These are phyloP conservation scores for Solanum clarkiae DNA, from an alignment of 257 asterid species.

Conservation along the genomic window DNA sequence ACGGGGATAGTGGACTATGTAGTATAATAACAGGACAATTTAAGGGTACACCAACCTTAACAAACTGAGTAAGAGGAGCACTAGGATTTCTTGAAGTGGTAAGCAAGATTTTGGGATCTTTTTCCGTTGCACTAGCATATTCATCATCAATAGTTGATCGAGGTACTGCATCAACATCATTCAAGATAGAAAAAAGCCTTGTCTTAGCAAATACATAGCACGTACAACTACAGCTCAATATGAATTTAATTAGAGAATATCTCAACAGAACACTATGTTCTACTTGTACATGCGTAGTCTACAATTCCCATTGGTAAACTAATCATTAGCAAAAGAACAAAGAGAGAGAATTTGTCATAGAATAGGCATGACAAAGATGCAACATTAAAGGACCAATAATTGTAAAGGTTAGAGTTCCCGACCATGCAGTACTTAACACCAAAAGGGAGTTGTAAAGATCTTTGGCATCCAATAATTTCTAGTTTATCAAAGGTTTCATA, in stretches of 20 bases:
- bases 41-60: slow-evolving; percentile 39
- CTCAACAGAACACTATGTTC: not conserved
- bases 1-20: not conserved
- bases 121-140: slow-evolving; percentile 64
- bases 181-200: not conserved
- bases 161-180: slow-evolving; percentile 38
- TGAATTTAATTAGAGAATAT: not conserved
- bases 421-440: not conserved
- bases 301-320: not conserved
- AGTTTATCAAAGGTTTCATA: not conserved
- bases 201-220: not conserved
- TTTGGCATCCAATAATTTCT: not conserved
- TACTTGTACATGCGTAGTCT: not conserved
- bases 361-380: not conserved
- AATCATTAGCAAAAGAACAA: not conserved
- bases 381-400: not conserved
- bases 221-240: not conserved
- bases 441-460: not conserved
- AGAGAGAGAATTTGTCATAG: not conserved
- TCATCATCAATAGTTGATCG: slow-evolving; percentile 86
- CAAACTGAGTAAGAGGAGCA: slow-evolving; percentile 94
- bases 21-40: not conserved
- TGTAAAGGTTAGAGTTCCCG: not conserved
- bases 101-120: slow-evolving; percentile 82
- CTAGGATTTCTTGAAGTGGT: slow-evolving; percentile 90